A percentile compares a stretch with the other conserved stretches of the same genome.
These are phyloP conservation scores for Fagopyrum esculentum DNA, from an alignment of 148 eudicot genomes.

Conservation along the genomic window DNA sequence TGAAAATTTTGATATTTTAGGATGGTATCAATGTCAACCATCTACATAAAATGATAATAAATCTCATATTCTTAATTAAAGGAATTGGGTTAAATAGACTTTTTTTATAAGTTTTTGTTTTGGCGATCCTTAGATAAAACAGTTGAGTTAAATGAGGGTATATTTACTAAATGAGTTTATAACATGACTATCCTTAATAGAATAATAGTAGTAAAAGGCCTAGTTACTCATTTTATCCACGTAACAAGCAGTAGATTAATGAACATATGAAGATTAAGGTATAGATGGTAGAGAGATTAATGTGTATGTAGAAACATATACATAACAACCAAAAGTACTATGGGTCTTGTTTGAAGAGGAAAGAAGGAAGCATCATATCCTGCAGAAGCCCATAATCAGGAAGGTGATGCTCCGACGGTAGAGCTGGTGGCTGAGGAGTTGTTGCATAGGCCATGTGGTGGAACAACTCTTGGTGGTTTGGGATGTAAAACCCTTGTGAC, in stretches of 20 bases:
- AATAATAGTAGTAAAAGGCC: too few species aligned
- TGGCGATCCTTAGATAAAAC: too few species aligned
- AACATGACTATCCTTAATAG: too few species aligned
- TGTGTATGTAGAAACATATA: neutral
- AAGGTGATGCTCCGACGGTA: constrained; percentile 6
- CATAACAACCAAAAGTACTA: neutral
- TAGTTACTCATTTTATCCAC: too few species aligned
- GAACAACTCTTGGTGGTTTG: neutral
- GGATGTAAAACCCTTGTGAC: constrained; percentile 2
- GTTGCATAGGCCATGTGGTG: neutral
- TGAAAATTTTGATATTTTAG: too few species aligned
- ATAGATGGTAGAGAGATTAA: too few species aligned
- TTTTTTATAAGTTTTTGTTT: too few species aligned
- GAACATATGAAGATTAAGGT: too few species aligned
- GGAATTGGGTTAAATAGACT: too few species aligned
- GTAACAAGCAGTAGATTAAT: too few species aligned
- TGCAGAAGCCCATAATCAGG: constrained; percentile 77
- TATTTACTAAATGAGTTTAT: too few species aligned
- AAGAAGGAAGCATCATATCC: constrained; percentile 62
- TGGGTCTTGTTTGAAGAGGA: constrained; percentile 61
- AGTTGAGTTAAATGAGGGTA: too few species aligned
- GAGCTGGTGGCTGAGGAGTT: neutral
- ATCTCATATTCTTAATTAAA: neutral
- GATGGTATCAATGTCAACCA: neutral
- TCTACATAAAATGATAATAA: neutral